Evolutionary conservation across 2,329 filamentous ascomycete species (phyloP).

Genomic region (Aureobasidium sp.): DNA sequence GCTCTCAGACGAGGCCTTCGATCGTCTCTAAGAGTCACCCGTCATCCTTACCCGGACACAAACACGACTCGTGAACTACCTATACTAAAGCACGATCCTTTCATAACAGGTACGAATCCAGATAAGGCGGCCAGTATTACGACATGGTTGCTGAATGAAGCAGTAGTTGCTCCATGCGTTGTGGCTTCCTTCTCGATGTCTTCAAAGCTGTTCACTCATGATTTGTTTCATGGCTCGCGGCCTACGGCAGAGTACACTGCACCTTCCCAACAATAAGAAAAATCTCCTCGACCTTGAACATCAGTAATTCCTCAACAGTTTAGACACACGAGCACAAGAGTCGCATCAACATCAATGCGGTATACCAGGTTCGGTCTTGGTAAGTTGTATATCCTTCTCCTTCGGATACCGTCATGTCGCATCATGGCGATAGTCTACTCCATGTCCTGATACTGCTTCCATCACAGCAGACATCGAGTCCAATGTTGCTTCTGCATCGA

Average conservation of each 20-base stretch:
- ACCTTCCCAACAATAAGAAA: neutral
- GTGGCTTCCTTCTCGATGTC: neutral
- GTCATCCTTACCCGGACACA: too few relatives aligned
- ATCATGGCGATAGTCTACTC: too few relatives aligned
- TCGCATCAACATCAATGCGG: too few relatives aligned
- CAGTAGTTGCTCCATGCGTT: neutral
- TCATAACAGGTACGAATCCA: neutral
- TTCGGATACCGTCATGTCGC: too few relatives aligned
- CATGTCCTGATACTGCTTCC: too few relatives aligned
- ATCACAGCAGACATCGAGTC: too few relatives aligned
- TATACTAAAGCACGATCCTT: neutral
- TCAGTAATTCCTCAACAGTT: too few relatives aligned
- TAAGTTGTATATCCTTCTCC: too few relatives aligned
- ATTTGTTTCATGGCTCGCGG: neutral
- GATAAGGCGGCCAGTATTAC: neutral
- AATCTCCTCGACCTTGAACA: neutral
- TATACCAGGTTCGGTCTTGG: too few relatives aligned
- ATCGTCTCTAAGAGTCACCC: too few relatives aligned
- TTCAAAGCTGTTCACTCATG: neutral
- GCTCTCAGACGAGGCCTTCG: neutral
- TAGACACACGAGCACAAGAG: too few relatives aligned
- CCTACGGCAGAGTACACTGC: neutral
- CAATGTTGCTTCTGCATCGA: too few relatives aligned
- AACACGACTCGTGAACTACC: neutral
- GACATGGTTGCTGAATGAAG: neutral